A percentile compares a stretch with the other conserved stretches of the same genome.
Evolutionary conservation across 306 rosid species (phyloP).

Genomic region (Adenanthera pavonina): DNA sequence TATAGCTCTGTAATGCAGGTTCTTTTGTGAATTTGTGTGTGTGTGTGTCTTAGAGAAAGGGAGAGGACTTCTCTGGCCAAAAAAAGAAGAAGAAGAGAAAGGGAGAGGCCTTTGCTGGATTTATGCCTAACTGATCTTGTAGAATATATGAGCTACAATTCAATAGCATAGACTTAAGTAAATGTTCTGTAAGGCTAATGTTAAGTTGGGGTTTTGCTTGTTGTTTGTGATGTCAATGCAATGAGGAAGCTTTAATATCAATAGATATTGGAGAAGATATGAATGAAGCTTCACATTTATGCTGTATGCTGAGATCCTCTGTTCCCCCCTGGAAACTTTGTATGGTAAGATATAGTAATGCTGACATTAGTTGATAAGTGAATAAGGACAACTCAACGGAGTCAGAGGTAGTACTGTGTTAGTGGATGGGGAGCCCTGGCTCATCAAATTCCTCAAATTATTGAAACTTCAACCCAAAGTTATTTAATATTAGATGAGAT

Average conservation of each 20-base stretch:
- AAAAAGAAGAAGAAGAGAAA: not conserved
- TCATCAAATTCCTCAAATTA: not conserved
- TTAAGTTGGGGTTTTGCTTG: slow-evolving; percentile 12
- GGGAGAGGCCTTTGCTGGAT: not conserved
- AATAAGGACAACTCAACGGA: not conserved
- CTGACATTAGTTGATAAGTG: slow-evolving; percentile 7
- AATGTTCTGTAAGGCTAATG: not conserved
- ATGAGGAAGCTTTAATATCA: slow-evolving; percentile 12
- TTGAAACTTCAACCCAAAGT: slow-evolving; percentile 28
- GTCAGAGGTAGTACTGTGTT: not conserved
- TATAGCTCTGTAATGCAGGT: not conserved
- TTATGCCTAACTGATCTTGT: slow-evolving; percentile 32
- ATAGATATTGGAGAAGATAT: slow-evolving; percentile 13
- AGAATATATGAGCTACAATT: slow-evolving; percentile 6
- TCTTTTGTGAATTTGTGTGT: not conserved
- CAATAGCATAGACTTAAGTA: slow-evolving; percentile 17
- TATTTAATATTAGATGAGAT: not conserved
- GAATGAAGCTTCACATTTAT: slow-evolving; percentile 8
- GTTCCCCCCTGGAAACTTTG: not conserved
- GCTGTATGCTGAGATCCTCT: slow-evolving; percentile 7
- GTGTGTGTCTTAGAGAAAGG: not conserved
- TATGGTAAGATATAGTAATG: slow-evolving; percentile 1
- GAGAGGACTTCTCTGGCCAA: no score
- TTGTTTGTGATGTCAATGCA: slow-evolving; percentile 19
- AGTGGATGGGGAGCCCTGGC: slow-evolving; percentile 6